Conservation (phyloP, 331 rosid species). For the Cydonia oblonga region DNA sequence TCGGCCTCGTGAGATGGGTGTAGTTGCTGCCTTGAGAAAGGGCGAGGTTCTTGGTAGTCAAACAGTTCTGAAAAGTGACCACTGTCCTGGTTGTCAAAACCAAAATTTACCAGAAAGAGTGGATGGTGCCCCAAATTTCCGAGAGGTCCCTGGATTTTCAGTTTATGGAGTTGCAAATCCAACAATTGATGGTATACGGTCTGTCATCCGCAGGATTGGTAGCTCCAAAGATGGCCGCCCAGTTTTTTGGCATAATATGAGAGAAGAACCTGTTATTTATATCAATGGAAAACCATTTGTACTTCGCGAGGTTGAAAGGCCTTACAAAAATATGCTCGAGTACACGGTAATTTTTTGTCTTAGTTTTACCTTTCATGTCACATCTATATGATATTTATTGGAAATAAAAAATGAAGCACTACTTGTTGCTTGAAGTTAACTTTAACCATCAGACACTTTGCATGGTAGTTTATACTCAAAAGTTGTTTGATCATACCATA, state of each 20-base stretch:
- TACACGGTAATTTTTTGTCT: slow-evolving; percentile 46
- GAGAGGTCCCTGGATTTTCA: slow-evolving; percentile 82
- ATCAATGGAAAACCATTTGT: slow-evolving; percentile 84
- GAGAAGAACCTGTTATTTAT: slow-evolving; percentile 87
- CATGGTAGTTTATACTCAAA: background rate
- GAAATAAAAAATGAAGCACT: background rate
- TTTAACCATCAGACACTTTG: background rate
- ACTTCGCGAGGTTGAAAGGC: slow-evolving; percentile 85
- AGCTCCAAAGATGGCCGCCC: slow-evolving; percentile 49
- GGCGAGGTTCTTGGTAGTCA: slow-evolving; percentile 90
- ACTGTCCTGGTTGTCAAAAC: slow-evolving; percentile 77
- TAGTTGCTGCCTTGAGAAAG: slow-evolving; percentile 73
- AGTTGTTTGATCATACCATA: background rate
- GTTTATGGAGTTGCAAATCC: slow-evolving; percentile 93
- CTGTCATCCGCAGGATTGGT: slow-evolving; percentile 60
- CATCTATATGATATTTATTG: background rate
- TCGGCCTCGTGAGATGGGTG: slow-evolving; percentile 79
- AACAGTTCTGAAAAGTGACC: slow-evolving; percentile 88
- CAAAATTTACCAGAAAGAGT: slow-evolving; percentile 56
- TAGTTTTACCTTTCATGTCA: background rate
- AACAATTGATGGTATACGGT: slow-evolving; percentile 69
- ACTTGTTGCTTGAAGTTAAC: background rate
- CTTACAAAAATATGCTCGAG: slow-evolving; percentile 75
- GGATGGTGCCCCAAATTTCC: slow-evolving; percentile 84
- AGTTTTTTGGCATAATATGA: slow-evolving; percentile 85